Conservation (phyloP, 441 rosid species). For the Monsonia emarginata region DNA sequence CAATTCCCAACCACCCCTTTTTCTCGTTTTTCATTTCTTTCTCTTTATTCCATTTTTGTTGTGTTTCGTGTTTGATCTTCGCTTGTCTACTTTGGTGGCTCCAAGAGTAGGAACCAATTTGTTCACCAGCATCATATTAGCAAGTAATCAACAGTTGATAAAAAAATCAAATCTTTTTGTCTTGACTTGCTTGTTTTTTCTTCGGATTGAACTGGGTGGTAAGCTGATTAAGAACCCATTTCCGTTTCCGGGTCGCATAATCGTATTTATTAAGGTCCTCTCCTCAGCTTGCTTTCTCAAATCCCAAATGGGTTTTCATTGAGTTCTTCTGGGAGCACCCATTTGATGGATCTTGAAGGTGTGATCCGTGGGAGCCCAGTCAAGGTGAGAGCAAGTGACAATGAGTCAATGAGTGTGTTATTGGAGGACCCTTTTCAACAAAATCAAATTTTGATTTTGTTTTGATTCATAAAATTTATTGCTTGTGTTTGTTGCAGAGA, state of each 20-base stretch:
- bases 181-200: background rate
- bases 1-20: background rate
- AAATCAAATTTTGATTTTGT: background rate
- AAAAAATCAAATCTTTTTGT: background rate
- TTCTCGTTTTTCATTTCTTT: no score
- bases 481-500: constrained; percentile 39
- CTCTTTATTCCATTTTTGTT: background rate
- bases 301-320: background rate
- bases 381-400: background rate
- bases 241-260: background rate
- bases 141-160: no score
- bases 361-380: background rate
- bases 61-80: background rate
- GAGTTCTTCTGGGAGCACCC: background rate
- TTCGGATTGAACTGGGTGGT: no score
- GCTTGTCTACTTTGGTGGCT: background rate
- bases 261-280: no score
- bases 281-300: no score
- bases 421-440: background rate
- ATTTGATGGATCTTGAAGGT: background rate
- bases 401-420: background rate
- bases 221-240: background rate
- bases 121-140: no score
- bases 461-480: constrained; percentile 9
- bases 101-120: no score